phyloP scores from a whole-genome alignment of 1,139 yeast species.

The Diutina scorzettiae region DNA sequence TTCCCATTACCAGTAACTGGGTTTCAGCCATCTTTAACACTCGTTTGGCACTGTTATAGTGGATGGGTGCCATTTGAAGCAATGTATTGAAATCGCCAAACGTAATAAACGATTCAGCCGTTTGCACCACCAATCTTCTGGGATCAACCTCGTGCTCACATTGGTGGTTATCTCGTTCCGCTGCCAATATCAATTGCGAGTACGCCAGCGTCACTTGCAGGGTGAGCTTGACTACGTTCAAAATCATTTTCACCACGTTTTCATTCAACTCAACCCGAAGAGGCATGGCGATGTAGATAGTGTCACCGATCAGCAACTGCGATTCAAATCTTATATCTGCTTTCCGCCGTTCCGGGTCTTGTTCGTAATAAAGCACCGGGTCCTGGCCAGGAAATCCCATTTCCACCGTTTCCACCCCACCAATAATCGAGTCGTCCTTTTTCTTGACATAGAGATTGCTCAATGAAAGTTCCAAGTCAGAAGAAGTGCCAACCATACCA shows the following conservation, averaged over 20 bases:
- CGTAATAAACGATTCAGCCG: background rate
- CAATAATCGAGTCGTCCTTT: constrained; percentile 29
- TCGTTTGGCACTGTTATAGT: background rate
- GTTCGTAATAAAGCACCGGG: constrained; percentile 9
- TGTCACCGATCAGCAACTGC: constrained; percentile 15
- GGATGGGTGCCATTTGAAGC: background rate
- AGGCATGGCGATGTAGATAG: constrained; percentile 34
- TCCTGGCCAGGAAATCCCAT: constrained; percentile 13
- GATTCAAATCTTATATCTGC: constrained; percentile 43
- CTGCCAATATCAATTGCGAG: background rate
- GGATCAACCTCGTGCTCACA: constrained; percentile 3
- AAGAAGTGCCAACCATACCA: background rate
- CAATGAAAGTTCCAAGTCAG: constrained; percentile 12
- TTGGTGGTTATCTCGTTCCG: constrained; percentile 2
- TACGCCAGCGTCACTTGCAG: background rate
- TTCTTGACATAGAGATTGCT: constrained; percentile 28
- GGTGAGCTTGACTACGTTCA: background rate
- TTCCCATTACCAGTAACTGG: background rate
- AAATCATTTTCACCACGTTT: background rate
- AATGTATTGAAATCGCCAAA: background rate
- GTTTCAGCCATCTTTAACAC: background rate
- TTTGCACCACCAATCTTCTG: background rate
- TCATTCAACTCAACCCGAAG: constrained; percentile 11
- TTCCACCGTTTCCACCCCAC: constrained; percentile 28
- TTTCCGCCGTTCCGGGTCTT: constrained; percentile 11